Conservation (phyloP, 169 alveolate genomes). For the Plasmodium adleri region DNA sequence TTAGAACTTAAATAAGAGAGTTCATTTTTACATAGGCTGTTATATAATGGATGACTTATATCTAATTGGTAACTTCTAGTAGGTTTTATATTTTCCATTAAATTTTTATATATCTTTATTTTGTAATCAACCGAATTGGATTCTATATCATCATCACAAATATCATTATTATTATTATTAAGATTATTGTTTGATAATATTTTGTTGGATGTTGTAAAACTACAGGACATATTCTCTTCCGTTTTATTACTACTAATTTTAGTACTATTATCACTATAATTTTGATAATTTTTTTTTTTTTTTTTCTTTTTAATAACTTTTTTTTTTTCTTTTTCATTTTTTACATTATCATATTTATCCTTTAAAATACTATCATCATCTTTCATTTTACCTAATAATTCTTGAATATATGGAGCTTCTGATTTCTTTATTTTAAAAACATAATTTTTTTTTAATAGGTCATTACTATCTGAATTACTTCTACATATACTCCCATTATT, state of each 20-base stretch:
- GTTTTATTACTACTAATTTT: not conserved
- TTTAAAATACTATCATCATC: not conserved
- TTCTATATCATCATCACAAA: not conserved
- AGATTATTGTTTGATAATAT: not conserved
- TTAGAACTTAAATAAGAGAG: conserved; percentile 69
- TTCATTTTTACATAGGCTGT: conserved; percentile 49
- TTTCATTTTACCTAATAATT: not conserved
- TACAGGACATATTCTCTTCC: no score
- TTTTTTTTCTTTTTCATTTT: not conserved
- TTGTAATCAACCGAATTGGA: conserved; percentile 1
- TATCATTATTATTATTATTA: not conserved
- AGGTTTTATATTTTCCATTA: conserved; percentile 38
- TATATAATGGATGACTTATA: conserved; percentile 63
- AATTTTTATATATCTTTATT: conserved; percentile 25
- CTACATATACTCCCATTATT: not conserved
- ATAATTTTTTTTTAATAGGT: not conserved
- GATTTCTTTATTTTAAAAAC: not conserved
- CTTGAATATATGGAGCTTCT: not conserved
- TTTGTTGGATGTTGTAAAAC: no score
- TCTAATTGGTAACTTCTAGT: conserved; percentile 54
- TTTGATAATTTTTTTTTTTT: not conserved
- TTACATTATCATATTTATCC: not conserved
- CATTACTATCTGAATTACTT: not conserved
- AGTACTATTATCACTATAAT: not conserved
- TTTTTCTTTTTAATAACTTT: not conserved